Evolutionary conservation across 495 filamentous ascomycete genomes (phyloP).

Genomic region (Extremus antarcticus): DNA sequence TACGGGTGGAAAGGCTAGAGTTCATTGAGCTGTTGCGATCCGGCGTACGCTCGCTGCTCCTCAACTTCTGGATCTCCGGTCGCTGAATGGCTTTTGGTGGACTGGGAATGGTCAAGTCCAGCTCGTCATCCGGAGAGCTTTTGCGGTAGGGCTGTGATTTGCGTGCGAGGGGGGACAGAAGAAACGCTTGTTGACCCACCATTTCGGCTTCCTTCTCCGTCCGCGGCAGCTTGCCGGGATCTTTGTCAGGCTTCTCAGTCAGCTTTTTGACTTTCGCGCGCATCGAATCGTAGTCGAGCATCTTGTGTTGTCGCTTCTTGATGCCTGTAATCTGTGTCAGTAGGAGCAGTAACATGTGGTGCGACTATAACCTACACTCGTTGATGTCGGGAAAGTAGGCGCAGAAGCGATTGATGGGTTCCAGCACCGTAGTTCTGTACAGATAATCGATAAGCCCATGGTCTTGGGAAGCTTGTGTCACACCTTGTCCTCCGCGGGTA

Average conservation of each 20-base stretch:
- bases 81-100: conserved; percentile 12
- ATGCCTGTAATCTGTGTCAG: conserved; percentile 46
- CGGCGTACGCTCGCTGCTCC: background rate
- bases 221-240: conserved; percentile 83
- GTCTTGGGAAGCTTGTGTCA: background rate
- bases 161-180: background rate
- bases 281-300: conserved; percentile 93
- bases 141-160: background rate
- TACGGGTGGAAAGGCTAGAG: background rate
- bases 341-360: background rate
- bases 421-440: conserved; percentile 74
- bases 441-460: conserved; percentile 14
- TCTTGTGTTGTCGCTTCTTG: conserved; percentile 95
- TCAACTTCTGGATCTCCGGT: conserved; percentile 4
- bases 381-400: conserved; percentile 99
- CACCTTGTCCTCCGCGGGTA: background rate
- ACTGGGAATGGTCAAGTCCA: conserved; percentile 10
- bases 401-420: conserved; percentile 90
- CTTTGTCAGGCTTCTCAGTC: conserved; percentile 97
- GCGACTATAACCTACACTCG: conserved; percentile 54
- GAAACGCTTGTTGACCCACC: conserved; percentile 18
- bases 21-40: background rate
- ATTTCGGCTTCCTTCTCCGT: conserved; percentile 91
- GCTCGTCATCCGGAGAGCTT: background rate
- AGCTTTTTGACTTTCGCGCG: conserved; percentile 93